phyloP scores from a whole-genome alignment of 306 rosid species.

The Trichosanthes cucumerina region DNA sequence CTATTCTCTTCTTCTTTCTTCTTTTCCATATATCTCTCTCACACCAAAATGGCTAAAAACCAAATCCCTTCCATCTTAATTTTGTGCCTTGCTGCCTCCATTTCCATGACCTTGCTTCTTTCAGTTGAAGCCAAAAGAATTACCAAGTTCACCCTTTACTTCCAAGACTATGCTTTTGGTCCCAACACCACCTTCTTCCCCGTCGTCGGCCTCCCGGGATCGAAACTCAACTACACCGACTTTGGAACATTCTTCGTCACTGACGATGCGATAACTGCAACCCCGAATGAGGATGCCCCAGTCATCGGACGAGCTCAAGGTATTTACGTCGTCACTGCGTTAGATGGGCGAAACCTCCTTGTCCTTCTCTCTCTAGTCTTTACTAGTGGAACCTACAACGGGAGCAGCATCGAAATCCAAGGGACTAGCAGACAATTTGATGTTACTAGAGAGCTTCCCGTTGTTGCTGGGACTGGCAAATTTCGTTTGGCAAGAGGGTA shows the following conservation, averaged over 20 bases:
- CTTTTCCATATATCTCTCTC: neutral
- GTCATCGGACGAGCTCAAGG: neutral
- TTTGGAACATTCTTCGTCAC: neutral
- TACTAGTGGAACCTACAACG: neutral
- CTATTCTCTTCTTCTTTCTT: neutral
- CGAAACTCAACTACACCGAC: neutral
- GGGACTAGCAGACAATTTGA: constrained; percentile 10
- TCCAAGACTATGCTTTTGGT: neutral
- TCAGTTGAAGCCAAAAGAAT: neutral
- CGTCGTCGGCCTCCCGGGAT: constrained; percentile 1
- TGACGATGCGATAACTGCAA: neutral
- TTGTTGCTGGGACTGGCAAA: neutral
- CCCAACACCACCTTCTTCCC: constrained; percentile 1
- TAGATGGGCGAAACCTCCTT: neutral
- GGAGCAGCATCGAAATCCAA: constrained; percentile 7
- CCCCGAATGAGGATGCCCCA: neutral
- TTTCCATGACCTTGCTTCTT: neutral
- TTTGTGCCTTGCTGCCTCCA: neutral
- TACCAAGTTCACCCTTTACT: neutral
- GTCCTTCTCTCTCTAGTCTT: neutral
- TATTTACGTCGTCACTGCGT: neutral
- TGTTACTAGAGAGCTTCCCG: neutral
- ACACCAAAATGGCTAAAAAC: neutral
- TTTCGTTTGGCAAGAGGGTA: constrained; percentile 10
- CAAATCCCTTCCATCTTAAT: neutral